Evolutionary conservation across 129 eudicot genomes (phyloP).

Genomic region (Gnaphalium uliginosum): DNA sequence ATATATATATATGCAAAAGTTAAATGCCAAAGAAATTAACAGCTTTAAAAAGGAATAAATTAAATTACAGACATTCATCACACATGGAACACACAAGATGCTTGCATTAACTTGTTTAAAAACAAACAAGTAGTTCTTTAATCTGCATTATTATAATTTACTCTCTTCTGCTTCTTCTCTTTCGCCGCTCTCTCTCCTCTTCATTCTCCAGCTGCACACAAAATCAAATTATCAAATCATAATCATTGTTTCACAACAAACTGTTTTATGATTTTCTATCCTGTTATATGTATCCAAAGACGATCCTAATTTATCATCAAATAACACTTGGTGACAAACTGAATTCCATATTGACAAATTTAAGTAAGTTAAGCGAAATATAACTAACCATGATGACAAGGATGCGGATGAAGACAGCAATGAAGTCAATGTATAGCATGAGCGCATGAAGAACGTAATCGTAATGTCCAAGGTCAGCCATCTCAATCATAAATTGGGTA

Average conservation of each 20-base stretch:
- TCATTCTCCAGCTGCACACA: not conserved
- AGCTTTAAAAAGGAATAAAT: not conserved
- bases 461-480: slow-evolving; percentile 66
- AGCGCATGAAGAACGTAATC: slow-evolving; percentile 73
- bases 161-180: not conserved
- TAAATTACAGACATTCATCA: not conserved
- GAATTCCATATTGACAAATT: not conserved
- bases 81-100: slow-evolving; percentile 6
- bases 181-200: not conserved
- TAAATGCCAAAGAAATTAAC: not conserved
- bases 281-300: not conserved
- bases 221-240: not conserved
- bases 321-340: not conserved
- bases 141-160: not conserved
- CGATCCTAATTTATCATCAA: not conserved
- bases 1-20: too few species aligned
- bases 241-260: not conserved
- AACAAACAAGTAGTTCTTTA: not conserved
- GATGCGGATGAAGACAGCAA: slow-evolving; percentile 66
- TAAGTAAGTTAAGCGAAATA: not conserved
- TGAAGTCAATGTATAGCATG: slow-evolving; percentile 63
- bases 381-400: slow-evolving; percentile 63
- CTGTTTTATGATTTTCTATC: not conserved
- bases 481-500: slow-evolving; percentile 69
- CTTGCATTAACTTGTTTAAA: not conserved